phyloP scores from a whole-genome alignment of 805 yeast species.

The Candida sphagnicola region DNA sequence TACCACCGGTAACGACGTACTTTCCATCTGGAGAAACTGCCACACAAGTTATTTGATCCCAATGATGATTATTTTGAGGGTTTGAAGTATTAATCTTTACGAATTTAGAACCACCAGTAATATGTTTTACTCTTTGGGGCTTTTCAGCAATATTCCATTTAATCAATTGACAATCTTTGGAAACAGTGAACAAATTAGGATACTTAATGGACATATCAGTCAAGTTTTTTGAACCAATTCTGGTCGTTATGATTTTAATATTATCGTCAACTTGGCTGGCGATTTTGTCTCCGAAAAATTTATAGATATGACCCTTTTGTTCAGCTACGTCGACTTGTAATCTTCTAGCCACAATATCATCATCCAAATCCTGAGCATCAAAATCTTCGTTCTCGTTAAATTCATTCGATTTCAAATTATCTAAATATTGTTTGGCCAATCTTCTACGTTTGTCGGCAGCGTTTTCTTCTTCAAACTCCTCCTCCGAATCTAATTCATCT shows the following conservation, averaged over 20 bases:
- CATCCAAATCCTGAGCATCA: constrained; percentile 88
- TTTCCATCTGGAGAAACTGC: constrained; percentile 87
- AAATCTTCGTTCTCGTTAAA: constrained; percentile 45
- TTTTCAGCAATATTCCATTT: constrained; percentile 73
- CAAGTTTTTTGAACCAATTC: constrained; percentile 59
- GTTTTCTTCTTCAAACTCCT: constrained; percentile 68
- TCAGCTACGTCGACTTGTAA: constrained; percentile 88
- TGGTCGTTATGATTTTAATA: constrained; percentile 38
- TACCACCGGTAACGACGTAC: constrained; percentile 88
- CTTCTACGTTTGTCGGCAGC: constrained; percentile 94
- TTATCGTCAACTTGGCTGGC: constrained; percentile 33
- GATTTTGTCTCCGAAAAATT: constrained; percentile 54
- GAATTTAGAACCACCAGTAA: constrained; percentile 56
- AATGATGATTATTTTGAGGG: constrained; percentile 65
- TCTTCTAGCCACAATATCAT: constrained; percentile 77
- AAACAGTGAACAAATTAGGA: constrained; percentile 70
- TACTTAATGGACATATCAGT: constrained; percentile 53
- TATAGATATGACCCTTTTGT: constrained; percentile 77
- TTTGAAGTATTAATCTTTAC: constrained; percentile 39
- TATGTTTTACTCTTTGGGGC: constrained; percentile 63
- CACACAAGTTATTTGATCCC: constrained; percentile 68
- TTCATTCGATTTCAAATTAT: constrained; percentile 62
- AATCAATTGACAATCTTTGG: constrained; percentile 75
- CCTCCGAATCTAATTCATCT: constrained; percentile 55
- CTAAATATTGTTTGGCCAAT: constrained; percentile 88